Conservation (phyloP, 169 alveolate genomes). For the Cryptosporidium viatorum region DNA sequence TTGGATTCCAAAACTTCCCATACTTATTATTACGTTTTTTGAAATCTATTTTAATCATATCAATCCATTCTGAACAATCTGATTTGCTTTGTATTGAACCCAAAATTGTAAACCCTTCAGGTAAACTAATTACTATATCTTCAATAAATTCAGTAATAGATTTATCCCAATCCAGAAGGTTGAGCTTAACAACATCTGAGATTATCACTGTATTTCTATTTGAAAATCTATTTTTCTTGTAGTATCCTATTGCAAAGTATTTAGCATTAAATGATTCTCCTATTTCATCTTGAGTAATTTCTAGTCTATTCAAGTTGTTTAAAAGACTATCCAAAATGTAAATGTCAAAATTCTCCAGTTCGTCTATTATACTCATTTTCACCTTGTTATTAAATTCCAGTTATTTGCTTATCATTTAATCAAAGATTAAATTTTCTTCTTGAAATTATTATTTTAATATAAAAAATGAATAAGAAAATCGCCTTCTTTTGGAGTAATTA, state of each 20-base stretch:
- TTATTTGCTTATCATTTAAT: neutral
- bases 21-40: conserved; percentile 13
- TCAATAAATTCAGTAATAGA: conserved; percentile 34
- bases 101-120: conserved; percentile 42
- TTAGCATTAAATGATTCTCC: conserved; percentile 46
- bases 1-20: conserved; percentile 20
- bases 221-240: neutral
- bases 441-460: too few relatives aligned
- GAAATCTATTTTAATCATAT: neutral
- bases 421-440: neutral
- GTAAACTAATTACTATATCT: conserved; percentile 37
- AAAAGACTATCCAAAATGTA: conserved; percentile 3
- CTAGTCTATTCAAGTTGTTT: neutral
- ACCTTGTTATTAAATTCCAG: neutral
- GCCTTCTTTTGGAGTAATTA: neutral
- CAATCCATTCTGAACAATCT: conserved; percentile 28
- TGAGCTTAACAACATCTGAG: conserved; percentile 44
- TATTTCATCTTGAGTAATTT: conserved; percentile 22
- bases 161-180: conserved; percentile 29
- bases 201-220: conserved; percentile 20
- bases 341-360: conserved; percentile 30
- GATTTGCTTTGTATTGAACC: conserved; percentile 32
- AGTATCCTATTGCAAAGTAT: conserved; percentile 52
- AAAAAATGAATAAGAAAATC: too few relatives aligned
- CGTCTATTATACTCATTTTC: conserved; percentile 20